A percentile compares a stretch with the other conserved stretches of the same genome.
Conservation (phyloP, 768 basidiomycete species). For the Solioccasus polychromus region DNA sequence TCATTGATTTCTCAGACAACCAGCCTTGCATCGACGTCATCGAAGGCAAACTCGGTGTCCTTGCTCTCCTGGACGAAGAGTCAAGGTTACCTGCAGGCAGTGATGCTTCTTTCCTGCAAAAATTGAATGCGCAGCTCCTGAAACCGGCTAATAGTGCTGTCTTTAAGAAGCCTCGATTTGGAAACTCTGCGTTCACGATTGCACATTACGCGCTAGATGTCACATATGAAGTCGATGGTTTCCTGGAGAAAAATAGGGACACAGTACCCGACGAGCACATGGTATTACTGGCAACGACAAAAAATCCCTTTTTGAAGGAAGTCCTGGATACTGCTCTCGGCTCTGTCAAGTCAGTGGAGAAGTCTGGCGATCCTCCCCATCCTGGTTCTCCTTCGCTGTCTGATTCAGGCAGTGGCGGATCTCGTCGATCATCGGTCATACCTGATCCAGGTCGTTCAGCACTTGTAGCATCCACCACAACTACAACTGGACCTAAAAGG, state of each 20-base stretch:
- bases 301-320: conserved; percentile 91
- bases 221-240: conserved; percentile 97
- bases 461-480: conserved; percentile 51
- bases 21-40: conserved; percentile 99
- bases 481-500: conserved; percentile 48
- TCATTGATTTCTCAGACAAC: conserved; percentile 99
- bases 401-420: conserved; percentile 72
- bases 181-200: conserved; percentile 95
- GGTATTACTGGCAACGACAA: conserved; percentile 77
- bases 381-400: conserved; percentile 76
- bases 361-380: conserved; percentile 44
- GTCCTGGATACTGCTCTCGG: conserved; percentile 89
- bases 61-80: conserved; percentile 95
- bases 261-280: conserved; percentile 99
- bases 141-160: conserved; percentile 85
- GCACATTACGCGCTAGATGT: conserved; percentile 98
- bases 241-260: conserved; percentile 98
- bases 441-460: conserved; percentile 83
- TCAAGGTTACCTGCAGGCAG: conserved; percentile 93
- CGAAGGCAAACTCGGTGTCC: conserved; percentile 93
- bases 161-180: conserved; percentile 99
- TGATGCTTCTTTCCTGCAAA: conserved; percentile 90
- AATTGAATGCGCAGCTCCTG: conserved; percentile 79
- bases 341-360: conserved; percentile 62
- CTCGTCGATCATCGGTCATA: conserved; percentile 80